phyloP scores from a whole-genome alignment of 805 yeast genomes.

The Teunomyces atbi region DNA sequence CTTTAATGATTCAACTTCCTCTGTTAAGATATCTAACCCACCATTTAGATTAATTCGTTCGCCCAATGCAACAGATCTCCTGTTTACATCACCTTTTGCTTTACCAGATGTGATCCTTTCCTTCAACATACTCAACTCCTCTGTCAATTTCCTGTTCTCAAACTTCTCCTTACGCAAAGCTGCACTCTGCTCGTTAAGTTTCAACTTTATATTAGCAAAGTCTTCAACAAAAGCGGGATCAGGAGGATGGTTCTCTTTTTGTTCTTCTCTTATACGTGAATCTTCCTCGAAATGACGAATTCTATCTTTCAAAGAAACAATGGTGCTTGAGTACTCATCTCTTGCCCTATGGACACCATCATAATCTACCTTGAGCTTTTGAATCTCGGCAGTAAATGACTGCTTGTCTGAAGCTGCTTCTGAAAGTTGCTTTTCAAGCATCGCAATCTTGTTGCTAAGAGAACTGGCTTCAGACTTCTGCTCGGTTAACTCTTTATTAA shows the following conservation, averaged over 20 bases:
- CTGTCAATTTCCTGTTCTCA: slow-evolving; percentile 45
- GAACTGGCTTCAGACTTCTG: neutral
- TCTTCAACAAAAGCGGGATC: slow-evolving; percentile 40
- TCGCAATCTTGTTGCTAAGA: slow-evolving; percentile 1
- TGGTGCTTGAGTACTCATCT: slow-evolving; percentile 26
- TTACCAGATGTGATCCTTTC: slow-evolving; percentile 65
- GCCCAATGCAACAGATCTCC: slow-evolving; percentile 35
- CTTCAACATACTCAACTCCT: slow-evolving; percentile 60
- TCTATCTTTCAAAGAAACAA: slow-evolving; percentile 16
- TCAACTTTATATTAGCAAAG: slow-evolving; percentile 47
- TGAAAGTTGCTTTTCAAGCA: slow-evolving; percentile 7
- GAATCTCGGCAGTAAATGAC: slow-evolving; percentile 6
- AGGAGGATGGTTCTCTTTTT: slow-evolving; percentile 40
- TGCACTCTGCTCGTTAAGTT: slow-evolving; percentile 52
- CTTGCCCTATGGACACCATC: slow-evolving; percentile 21
- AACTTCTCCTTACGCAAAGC: slow-evolving; percentile 46
- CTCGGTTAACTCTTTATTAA: neutral
- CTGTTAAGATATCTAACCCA: slow-evolving; percentile 15
- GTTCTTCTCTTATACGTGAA: slow-evolving; percentile 18
- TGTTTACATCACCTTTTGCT: slow-evolving; percentile 30
- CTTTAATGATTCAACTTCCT: slow-evolving; percentile 50
- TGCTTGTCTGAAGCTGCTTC: slow-evolving; percentile 9
- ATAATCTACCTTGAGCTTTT: slow-evolving; percentile 23
- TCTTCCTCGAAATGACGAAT: neutral
- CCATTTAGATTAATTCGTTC: slow-evolving; percentile 18